Conservation (phyloP, 441 rosid species). For the Macaranga tanarius region DNA sequence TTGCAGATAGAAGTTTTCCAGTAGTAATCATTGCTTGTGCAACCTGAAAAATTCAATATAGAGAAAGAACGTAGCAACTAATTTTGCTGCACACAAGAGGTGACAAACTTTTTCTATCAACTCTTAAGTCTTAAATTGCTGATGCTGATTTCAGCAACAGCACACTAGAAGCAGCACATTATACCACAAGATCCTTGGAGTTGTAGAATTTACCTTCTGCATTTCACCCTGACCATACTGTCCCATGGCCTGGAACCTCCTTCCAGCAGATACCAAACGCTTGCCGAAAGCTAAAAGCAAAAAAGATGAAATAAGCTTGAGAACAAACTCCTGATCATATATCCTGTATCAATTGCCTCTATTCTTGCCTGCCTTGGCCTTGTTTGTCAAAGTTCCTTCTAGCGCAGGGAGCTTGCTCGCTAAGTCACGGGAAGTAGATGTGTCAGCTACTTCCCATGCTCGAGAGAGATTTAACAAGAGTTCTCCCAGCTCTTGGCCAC, state of each 20-base stretch:
- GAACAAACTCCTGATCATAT: conserved; percentile 29
- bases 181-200: background rate
- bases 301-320: conserved; percentile 29
- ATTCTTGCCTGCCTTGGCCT: conserved; percentile 69
- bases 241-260: conserved; percentile 88
- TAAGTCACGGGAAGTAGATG: conserved; percentile 61
- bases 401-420: conserved; percentile 58
- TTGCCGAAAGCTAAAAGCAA: conserved; percentile 72
- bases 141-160: background rate
- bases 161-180: conserved; percentile 2
- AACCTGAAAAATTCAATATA: conserved; percentile 49
- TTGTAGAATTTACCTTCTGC: conserved; percentile 55
- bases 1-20: conserved; percentile 61
- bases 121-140: background rate
- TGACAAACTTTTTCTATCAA: background rate
- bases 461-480: conserved; percentile 62
- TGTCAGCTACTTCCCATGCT: conserved; percentile 81
- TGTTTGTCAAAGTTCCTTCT: conserved; percentile 49
- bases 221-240: conserved; percentile 92
- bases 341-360: conserved; percentile 16
- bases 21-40: conserved; percentile 70
- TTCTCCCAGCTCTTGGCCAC: conserved; percentile 81
- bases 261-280: conserved; percentile 78
- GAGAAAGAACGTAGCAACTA: background rate
- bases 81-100: background rate